phyloP scores from a whole-genome alignment of 176 grass and related monocot species.

The Alloteropsis semialata region DNA sequence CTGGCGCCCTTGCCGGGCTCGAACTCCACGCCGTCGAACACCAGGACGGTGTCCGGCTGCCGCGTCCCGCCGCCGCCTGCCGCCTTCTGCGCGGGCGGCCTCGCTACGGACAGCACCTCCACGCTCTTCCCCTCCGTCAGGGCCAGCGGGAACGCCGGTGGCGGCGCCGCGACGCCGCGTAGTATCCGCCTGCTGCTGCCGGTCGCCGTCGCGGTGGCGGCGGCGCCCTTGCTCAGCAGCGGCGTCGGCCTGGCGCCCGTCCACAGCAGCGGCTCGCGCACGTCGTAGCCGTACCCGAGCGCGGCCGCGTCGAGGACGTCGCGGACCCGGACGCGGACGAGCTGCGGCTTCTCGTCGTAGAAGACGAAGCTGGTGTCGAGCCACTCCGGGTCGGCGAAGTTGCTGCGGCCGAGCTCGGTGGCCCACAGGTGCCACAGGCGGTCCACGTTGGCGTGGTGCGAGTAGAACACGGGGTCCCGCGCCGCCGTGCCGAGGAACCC shows the following conservation, averaged over 20 bases:
- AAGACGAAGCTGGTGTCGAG: conserved; percentile 15
- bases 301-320: not conserved
- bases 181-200: not conserved
- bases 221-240: not conserved
- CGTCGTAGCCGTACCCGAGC: not conserved
- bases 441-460: conserved; percentile 46
- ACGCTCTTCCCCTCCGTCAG: no score
- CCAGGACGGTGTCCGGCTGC: not conserved
- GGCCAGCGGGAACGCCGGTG: not conserved
- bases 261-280: not conserved
- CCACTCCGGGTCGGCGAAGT: not conserved
- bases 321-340: not conserved
- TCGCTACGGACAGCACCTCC: not conserved
- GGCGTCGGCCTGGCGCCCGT: not conserved
- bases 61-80: no score
- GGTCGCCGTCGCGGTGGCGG: not conserved
- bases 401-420: not conserved
- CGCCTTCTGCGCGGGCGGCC: not conserved
- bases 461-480: conserved; percentile 33
- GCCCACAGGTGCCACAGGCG: conserved; percentile 40
- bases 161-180: no score
- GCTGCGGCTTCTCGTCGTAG: not conserved
- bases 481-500: conserved; percentile 3
- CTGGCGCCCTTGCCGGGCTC: not conserved
- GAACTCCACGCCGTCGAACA: not conserved